Base-by-base conservation (phyloP, 805 yeast genomes). In the Sungouiella thailandica region DNA sequence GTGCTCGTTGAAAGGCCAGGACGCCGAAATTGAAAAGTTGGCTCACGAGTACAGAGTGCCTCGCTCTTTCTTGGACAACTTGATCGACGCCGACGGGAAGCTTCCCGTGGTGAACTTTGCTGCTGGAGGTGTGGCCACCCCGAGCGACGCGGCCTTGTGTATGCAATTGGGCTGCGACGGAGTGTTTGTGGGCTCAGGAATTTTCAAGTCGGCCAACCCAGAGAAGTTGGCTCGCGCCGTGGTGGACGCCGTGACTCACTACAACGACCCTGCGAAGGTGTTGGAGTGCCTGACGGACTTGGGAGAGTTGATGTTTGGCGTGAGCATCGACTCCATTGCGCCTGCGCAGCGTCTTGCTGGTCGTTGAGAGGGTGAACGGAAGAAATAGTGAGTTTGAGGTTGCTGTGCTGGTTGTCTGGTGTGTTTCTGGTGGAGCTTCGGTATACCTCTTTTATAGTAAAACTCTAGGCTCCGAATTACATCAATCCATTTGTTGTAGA, bases 81-180 rank as follows among this genome's bases (percentile, higher is more conserved):
- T 72, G 41, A 64, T 76, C 32, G 68, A 67, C 28, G 62, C 65
- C 42, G 57, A 62, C 7, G 85, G 85, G 20, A 75, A 76, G 49
- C 68, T 83, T 41, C 89, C 89, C 1, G 94, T 83, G 28, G 93
- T 84, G 35, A 83, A 82, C 63, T 83, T 83, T 53, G 90, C 93
- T 25, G 93, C 93, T 18, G 94, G 94, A 27, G 94, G 94, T 39
- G 81, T 83, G 32, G 93, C 94, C 7, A 81, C 94, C 9, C 94
- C 94, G 22, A 79, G 89, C 7, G 94, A 83, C 57, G 94, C 94
- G 17, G 93, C 93, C 14, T 61, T 84, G 43, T 77, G 85, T 58
- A 83, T 84, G 87, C 82, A 79, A 52, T 60, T 80, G 41, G 87
- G 87, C n/a, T 77, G 83, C 49, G 87, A 80, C 52, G 87, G 87